Base-by-base conservation (phyloP, 1,284 basidiomycete species). In the Boletus mariae region DNA sequence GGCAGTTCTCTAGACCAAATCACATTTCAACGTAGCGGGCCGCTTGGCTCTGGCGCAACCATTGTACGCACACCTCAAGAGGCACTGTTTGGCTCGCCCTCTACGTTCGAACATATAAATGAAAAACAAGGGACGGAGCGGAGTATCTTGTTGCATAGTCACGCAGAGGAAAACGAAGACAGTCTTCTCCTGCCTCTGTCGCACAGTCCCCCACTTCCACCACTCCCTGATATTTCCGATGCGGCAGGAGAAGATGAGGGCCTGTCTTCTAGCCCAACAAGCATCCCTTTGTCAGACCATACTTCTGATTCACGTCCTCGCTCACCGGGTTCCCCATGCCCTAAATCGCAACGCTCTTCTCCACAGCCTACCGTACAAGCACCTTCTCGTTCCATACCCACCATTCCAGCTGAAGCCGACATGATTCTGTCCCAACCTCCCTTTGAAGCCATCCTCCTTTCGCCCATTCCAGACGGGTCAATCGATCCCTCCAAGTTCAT, bases 41-140 rank as follows among this genome's bases (percentile, higher is more conserved):
- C 72, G 2, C 75, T 90, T 11, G 87, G 87, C 15, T 65, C 78
- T 10, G 87, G 87, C 35, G 87, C 87, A 12, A 83, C 75, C 3
- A 37, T 91, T 23, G 88, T 91, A 32, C 75, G 83, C 55, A 90
- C 88, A 0, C 87, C 88, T 3, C 82, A 85, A 56, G 88, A 91
- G 49, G 88, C 87, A 31, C 72, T 90, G 52, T 69, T 65, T 17
- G 47, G 60, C 34, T 26, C 66, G 10, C 20, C 29, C 17, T 37
- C 32, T 15, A 12, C 34, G 13, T 51, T 49, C 28, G 54, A 46
- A 12, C 29, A 11, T 2, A 41, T 40, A 15, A 37, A 9, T 31
- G 58, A 64, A 32, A 61, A 60, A 41, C 64, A 71, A 34, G 58
- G 61, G 13, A 60, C 25, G 17, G 45, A 66, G 17, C 32, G 2